Conservation (phyloP, 2,329 filamentous ascomycete species). For the Aureobasidium sp. region DNA sequence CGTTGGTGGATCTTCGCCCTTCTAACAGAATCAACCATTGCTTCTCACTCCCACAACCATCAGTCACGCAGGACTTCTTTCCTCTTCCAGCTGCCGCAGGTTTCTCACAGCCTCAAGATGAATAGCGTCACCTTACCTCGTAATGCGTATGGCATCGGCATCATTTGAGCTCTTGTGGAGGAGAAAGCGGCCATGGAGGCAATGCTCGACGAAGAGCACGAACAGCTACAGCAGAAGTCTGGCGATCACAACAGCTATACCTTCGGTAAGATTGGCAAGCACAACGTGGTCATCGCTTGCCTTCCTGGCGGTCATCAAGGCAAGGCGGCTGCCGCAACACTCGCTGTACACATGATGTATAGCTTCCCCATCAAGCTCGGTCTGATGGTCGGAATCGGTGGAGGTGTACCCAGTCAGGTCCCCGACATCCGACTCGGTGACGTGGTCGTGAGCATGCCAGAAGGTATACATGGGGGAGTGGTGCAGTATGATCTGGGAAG, state of each 20-base stretch:
- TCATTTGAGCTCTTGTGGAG: conserved; percentile 23
- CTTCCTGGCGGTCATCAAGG: conserved; percentile 19
- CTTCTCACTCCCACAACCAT: too few species aligned
- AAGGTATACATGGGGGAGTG: conserved; percentile 21
- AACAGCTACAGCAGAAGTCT: not conserved
- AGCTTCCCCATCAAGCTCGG: conserved; percentile 20
- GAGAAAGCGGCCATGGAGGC: conserved; percentile 21
- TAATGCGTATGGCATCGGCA: too few species aligned
- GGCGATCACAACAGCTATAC: conserved; percentile 17
- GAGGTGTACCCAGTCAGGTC: conserved; percentile 19
- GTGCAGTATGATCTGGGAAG: conserved; percentile 24
- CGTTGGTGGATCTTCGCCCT: too few species aligned
- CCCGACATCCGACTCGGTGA: conserved; percentile 24
- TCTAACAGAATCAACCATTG: too few species aligned
- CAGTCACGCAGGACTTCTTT: too few species aligned
- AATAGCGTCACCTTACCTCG: too few species aligned
- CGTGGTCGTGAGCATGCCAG: conserved; percentile 24
- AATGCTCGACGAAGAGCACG: conserved; percentile 20
- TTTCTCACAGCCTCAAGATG: too few species aligned
- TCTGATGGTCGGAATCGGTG: conserved; percentile 24
- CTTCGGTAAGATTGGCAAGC: conserved; percentile 15
- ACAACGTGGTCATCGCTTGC: conserved; percentile 21
- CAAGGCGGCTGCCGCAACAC: conserved; percentile 17
- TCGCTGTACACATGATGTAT: conserved; percentile 18
- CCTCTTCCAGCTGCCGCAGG: too few species aligned